Conservation (phyloP, 2,329 filamentous ascomycete genomes). For the Huntiella abstrusa region DNA sequence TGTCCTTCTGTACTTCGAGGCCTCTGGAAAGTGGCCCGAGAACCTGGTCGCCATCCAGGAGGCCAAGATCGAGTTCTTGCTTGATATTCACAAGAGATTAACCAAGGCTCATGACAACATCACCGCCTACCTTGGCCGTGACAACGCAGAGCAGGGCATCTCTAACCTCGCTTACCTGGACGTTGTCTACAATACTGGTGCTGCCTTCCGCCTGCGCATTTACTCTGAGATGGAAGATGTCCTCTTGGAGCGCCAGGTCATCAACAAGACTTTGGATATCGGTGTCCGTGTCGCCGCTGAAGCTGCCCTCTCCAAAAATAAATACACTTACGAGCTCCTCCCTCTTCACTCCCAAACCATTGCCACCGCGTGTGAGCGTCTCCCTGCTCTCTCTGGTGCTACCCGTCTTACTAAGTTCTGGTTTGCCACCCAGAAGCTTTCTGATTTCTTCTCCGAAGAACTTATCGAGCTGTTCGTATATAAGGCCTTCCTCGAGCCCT, state of each 20-base stretch:
- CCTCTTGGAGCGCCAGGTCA: constrained; percentile 59
- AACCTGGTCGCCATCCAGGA: constrained; percentile 79
- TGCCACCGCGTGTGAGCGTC: constrained; percentile 59
- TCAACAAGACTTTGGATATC: constrained; percentile 50
- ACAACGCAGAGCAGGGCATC: constrained; percentile 49
- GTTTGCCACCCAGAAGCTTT: constrained; percentile 70
- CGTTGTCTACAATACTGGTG: constrained; percentile 50
- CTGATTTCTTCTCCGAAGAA: constrained; percentile 57
- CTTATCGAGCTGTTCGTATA: constrained; percentile 69
- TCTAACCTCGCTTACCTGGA: constrained; percentile 73
- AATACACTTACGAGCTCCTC: constrained; percentile 49
- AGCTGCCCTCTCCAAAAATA: constrained; percentile 49
- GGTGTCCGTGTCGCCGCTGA: constrained; percentile 50
- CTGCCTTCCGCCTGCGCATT: constrained; percentile 68
- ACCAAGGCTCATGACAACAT: constrained; percentile 40
- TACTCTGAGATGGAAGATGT: constrained; percentile 74
- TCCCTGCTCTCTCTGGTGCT: constrained; percentile 60
- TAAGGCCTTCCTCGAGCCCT: constrained; percentile 60
- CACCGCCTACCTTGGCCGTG: constrained; percentile 56
- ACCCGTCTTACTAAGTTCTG: constrained; percentile 77
- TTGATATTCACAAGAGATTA: constrained; percentile 57
- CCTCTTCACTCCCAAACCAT: constrained; percentile 71
- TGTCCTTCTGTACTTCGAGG: constrained; percentile 78
- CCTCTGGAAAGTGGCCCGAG: constrained; percentile 84
- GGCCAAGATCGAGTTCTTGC: constrained; percentile 77